Percentiles rank a stretch among this genome's conserved stretches.
phyloP scores from a whole-genome alignment of 805 yeast species.

The Yarrowia hollandica region DNA sequence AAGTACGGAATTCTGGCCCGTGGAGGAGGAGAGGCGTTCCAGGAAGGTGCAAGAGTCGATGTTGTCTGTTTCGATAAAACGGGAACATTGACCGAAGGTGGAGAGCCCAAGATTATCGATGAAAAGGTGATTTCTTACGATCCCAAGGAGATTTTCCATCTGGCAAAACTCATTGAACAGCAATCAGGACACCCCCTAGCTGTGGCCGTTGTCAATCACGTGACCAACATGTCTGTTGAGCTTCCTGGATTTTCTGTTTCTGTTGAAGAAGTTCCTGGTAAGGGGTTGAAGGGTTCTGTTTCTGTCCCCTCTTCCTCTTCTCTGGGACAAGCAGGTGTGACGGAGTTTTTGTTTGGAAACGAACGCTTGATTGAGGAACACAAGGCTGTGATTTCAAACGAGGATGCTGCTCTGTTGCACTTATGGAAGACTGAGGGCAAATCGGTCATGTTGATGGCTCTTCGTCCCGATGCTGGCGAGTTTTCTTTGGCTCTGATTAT shows the following conservation, averaged over 20 bases:
- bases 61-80: slow-evolving; percentile 77
- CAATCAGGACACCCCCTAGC: slow-evolving; percentile 72
- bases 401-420: slow-evolving; percentile 44
- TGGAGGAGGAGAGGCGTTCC: slow-evolving; percentile 83
- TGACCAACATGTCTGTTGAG: slow-evolving; percentile 32
- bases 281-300: slow-evolving; percentile 54
- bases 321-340: slow-evolving; percentile 36
- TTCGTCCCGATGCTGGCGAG: slow-evolving; percentile 40
- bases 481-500: slow-evolving; percentile 48
- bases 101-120: slow-evolving; percentile 59
- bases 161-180: slow-evolving; percentile 58
- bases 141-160: slow-evolving; percentile 29
- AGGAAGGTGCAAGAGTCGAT: slow-evolving; percentile 65
- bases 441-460: slow-evolving; percentile 59
- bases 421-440: slow-evolving; percentile 65
- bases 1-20: slow-evolving; percentile 71
- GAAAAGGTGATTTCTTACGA: background rate
- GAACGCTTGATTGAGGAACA: slow-evolving; percentile 57
- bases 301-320: background rate
- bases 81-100: slow-evolving; percentile 69
- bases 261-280: slow-evolving; percentile 59
- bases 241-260: slow-evolving; percentile 31
- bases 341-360: slow-evolving; percentile 51
- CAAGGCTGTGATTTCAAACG: slow-evolving; percentile 44
- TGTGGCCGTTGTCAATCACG: slow-evolving; percentile 51